A percentile compares a stretch with the other conserved stretches of the same genome.
Evolutionary conservation across 768 basidiomycete genomes (phyloP).

Genomic region (Botryobasidium botryosum): DNA sequence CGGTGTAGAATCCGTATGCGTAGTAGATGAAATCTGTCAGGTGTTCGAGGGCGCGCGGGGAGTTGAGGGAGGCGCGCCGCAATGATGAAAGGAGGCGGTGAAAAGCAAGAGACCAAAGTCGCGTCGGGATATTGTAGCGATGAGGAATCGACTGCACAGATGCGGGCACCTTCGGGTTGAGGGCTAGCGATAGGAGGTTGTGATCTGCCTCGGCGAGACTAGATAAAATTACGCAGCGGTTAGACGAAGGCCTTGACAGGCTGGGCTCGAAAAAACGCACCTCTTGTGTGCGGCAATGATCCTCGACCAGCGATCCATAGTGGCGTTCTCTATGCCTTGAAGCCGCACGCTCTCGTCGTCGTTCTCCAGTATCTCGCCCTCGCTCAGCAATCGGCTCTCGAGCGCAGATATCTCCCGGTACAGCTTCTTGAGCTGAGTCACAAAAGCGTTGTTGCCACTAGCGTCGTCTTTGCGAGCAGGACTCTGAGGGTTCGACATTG

Average conservation of each 20-base stretch:
- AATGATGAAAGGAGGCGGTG: constrained; percentile 82
- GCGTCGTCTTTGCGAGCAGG: constrained; percentile 26
- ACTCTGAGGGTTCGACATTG: constrained; percentile 30
- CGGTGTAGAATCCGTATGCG: constrained; percentile 86
- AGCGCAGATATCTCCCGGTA: constrained; percentile 71
- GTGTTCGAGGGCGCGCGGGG: constrained; percentile 65
- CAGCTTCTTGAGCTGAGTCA: constrained; percentile 57
- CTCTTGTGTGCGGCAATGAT: constrained; percentile 67
- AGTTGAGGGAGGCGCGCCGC: constrained; percentile 61
- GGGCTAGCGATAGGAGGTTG: constrained; percentile 68
- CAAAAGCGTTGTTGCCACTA: constrained; percentile 43
- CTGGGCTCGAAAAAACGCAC: constrained; percentile 42
- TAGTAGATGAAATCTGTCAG: constrained; percentile 91
- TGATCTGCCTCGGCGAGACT: constrained; percentile 87
- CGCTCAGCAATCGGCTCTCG: constrained; percentile 43
- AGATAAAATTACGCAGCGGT: neutral
- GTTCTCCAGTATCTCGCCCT: constrained; percentile 33
- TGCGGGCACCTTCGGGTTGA: constrained; percentile 73
- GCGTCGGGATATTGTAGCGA: constrained; percentile 89
- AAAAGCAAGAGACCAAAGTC: constrained; percentile 85
- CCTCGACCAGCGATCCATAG: constrained; percentile 55
- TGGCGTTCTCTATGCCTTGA: constrained; percentile 14
- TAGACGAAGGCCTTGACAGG: neutral
- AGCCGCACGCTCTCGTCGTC: constrained; percentile 29
- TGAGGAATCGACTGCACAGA: constrained; percentile 78